phyloP scores from a whole-genome alignment of 805 yeast genomes.

The Sugiyamaella qingdaonensis region DNA sequence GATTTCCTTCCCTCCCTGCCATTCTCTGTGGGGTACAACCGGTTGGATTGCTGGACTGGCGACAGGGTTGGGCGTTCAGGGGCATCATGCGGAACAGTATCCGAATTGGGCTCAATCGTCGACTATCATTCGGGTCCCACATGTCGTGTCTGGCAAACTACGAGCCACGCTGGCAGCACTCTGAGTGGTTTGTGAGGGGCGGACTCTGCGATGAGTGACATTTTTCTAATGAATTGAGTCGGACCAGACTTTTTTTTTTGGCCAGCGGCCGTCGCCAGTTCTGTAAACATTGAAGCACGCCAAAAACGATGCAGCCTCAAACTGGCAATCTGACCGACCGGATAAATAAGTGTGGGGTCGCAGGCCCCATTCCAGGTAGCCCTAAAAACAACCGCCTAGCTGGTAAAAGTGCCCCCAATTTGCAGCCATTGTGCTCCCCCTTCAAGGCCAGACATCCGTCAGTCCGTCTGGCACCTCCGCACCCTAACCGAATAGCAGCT shows the following conservation, averaged over 20 bases:
- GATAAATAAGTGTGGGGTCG: slow-evolving; percentile 1
- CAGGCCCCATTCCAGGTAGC: background rate
- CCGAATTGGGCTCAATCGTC: background rate
- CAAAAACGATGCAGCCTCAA: background rate
- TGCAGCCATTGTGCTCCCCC: background rate
- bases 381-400: background rate
- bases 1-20: background rate
- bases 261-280: no score
- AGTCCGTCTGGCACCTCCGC: background rate
- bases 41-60: background rate
- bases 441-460: background rate
- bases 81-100: slow-evolving; percentile 3
- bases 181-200: no score
- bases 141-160: no score
- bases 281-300: background rate
- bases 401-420: background rate
- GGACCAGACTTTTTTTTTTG: no score
- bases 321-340: slow-evolving; percentile 2
- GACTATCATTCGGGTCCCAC: background rate
- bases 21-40: background rate
- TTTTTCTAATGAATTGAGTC: no score
- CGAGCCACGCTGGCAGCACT: no score
- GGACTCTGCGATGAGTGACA: no score
- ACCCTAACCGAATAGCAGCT: background rate
- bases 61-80: background rate